Percentiles rank a stretch among this genome's conserved stretches.
Conservation (phyloP, 139 green algal species). For the Spirogloea muscicola region DNA sequence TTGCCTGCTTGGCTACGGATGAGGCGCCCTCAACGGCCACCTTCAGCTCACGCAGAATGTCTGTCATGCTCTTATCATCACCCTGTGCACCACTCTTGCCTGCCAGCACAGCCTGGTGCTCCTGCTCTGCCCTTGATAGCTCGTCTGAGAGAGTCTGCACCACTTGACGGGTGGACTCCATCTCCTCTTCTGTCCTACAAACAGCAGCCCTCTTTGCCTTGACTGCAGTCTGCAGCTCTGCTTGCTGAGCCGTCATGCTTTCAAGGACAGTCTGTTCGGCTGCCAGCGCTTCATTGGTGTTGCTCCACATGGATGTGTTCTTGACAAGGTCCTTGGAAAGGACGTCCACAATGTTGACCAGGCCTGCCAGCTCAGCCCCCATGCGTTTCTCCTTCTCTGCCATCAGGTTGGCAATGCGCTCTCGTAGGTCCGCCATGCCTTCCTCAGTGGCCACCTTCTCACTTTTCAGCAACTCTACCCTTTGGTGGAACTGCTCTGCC, state of each 20-base stretch:
- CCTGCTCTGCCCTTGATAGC: constrained; percentile 8
- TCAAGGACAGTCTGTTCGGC: constrained; percentile 18
- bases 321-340: constrained; percentile 61
- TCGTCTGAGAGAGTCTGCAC: too few species aligned
- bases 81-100: constrained; percentile 35
- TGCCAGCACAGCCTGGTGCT: constrained; percentile 39
- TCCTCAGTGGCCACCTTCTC: constrained; percentile 48
- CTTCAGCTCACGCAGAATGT: constrained; percentile 35
- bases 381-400: constrained; percentile 62
- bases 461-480: constrained; percentile 27
- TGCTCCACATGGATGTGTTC: constrained; percentile 30
- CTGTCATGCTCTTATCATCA: constrained; percentile 38
- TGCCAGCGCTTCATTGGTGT: constrained; percentile 46
- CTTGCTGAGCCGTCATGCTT: too few species aligned
- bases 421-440: too few species aligned
- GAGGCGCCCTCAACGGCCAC: constrained; percentile 36
- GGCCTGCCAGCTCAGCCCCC: constrained; percentile 45
- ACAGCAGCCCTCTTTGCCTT: too few species aligned
- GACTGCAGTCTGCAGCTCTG: too few species aligned
- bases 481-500: too few species aligned
- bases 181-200: too few species aligned
- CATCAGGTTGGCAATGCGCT: constrained; percentile 53
- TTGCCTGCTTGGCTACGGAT: constrained; percentile 63
- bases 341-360: constrained; percentile 54
- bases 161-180: too few species aligned